These are phyloP conservation scores for Talaromyces sp. DNA, from an alignment of 2,329 filamentous ascomycete genomes.

Conservation along the genomic window DNA sequence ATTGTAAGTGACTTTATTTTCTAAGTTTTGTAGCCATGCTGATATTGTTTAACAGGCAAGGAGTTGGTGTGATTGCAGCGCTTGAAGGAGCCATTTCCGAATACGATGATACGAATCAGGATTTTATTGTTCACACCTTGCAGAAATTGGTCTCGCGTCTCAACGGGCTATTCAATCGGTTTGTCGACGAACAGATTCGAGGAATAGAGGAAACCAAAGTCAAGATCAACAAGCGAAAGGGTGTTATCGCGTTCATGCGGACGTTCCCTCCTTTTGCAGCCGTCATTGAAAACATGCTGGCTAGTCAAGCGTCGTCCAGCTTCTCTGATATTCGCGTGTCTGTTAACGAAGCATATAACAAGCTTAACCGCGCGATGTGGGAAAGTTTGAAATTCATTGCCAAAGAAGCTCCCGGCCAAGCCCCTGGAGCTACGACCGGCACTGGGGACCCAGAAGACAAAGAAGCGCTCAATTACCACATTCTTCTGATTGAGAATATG, in stretches of 20 bases:
- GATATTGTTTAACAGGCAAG: constrained; percentile 57
- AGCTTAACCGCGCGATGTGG: constrained; percentile 92
- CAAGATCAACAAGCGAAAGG: constrained; percentile 97
- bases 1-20: constrained; percentile 60
- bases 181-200: constrained; percentile 89
- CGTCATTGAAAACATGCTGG: constrained; percentile 77
- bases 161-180: constrained; percentile 72
- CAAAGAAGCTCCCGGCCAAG: constrained; percentile 58
- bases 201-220: constrained; percentile 98
- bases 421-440: constrained; percentile 44
- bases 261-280: constrained; percentile 84
- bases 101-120: constrained; percentile 85
- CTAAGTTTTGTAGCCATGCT: constrained; percentile 14
- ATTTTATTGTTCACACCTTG: constrained; percentile 74
- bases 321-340: constrained; percentile 65
- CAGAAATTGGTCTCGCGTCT: constrained; percentile 74
- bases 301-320: constrained; percentile 45
- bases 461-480: constrained; percentile 94
- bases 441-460: constrained; percentile 78
- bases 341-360: constrained; percentile 81
- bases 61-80: constrained; percentile 75
- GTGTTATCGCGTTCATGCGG: constrained; percentile 90
- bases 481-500: constrained; percentile 97
- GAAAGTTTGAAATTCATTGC: constrained; percentile 95
- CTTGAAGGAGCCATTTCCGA: constrained; percentile 74